phyloP scores from a whole-genome alignment of 805 yeast genomes.

The Nakazawaea wickerhamii region DNA sequence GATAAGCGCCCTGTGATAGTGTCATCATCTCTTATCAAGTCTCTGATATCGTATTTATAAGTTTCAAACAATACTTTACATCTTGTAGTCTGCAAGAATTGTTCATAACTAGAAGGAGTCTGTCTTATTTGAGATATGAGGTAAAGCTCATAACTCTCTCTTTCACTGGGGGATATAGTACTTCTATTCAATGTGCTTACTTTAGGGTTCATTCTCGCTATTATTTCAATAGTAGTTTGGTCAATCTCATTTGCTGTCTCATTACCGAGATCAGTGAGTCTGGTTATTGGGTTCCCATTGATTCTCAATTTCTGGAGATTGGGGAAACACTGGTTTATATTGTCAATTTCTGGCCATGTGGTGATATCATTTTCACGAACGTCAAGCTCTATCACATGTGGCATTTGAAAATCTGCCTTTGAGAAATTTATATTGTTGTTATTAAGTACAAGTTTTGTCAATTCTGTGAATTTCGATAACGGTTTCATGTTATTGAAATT shows the following conservation, averaged over 20 bases:
- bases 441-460: slow-evolving; percentile 19
- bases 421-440: not conserved
- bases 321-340: slow-evolving; percentile 32
- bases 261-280: slow-evolving; percentile 23
- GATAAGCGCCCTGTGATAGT: not conserved
- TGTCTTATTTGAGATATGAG: slow-evolving; percentile 48
- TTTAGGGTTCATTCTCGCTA: slow-evolving; percentile 19
- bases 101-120: slow-evolving; percentile 16
- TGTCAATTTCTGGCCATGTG: slow-evolving; percentile 47
- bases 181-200: slow-evolving; percentile 55
- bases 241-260: slow-evolving; percentile 14
- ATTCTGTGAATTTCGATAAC: not conserved
- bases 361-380: slow-evolving; percentile 44
- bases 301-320: slow-evolving; percentile 41
- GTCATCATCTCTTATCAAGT: not conserved
- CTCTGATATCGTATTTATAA: slow-evolving; percentile 25
- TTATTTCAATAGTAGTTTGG: slow-evolving; percentile 19
- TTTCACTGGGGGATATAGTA: slow-evolving; percentile 36
- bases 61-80: slow-evolving; percentile 39
- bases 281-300: slow-evolving; percentile 47
- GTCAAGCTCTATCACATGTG: slow-evolving; percentile 33
- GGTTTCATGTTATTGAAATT: not conserved
- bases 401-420: not conserved
- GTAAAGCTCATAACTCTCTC: slow-evolving; percentile 63
- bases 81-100: slow-evolving; percentile 17